These are phyloP conservation scores for Apiotrichum mycotoxinovorans DNA, from an alignment of 1,284 basidiomycete species.

Conservation along the genomic window DNA sequence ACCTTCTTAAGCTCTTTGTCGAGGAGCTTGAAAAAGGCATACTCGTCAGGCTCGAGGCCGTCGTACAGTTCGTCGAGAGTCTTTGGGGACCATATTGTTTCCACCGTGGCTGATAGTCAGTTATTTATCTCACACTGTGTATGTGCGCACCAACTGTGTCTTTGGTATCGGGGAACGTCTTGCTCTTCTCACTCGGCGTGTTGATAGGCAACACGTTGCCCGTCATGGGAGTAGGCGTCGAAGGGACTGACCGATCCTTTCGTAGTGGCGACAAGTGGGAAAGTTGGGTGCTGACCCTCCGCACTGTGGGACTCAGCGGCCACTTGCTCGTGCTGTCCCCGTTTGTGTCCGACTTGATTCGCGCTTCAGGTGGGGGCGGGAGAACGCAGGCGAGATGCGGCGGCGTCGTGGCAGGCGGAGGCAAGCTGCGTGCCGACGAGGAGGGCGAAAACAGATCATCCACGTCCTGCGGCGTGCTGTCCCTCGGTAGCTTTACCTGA, in stretches of 20 bases:
- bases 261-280: no score
- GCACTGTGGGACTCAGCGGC: no score
- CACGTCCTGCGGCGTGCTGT: neutral
- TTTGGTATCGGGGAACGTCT: no score
- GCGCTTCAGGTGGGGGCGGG: neutral
- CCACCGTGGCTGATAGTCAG: neutral
- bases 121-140: neutral
- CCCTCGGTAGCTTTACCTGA: neutral
- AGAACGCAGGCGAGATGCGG: neutral
- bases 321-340: neutral
- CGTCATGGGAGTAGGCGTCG: no score
- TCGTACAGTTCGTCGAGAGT: constrained; percentile 44
- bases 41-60: constrained; percentile 55
- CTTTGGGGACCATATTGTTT: neutral
- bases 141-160: no score
- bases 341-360: neutral
- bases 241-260: no score
- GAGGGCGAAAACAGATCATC: neutral
- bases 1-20: constrained; percentile 76
- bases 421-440: no score
- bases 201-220: no score
- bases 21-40: constrained; percentile 68
- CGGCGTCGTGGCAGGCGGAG: neutral
- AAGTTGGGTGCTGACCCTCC: no score
- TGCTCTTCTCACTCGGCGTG: no score